phyloP scores from a whole-genome alignment of 2,329 filamentous ascomycete genomes.

The Akanthomyces dipterigenus region DNA sequence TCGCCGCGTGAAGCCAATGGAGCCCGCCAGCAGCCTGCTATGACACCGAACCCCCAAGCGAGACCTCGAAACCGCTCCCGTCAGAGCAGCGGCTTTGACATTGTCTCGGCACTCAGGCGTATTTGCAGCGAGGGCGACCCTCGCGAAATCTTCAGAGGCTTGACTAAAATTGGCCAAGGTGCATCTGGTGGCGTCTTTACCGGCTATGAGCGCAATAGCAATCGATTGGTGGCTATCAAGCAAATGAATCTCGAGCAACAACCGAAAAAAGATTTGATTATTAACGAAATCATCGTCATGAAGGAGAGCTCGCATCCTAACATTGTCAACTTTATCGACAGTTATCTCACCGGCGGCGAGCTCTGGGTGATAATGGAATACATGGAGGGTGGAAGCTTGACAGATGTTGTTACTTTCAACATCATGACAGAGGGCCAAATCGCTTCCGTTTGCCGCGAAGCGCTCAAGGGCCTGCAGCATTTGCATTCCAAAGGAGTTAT shows the following conservation, averaged over 20 bases:
- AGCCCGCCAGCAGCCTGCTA: conserved; percentile 22
- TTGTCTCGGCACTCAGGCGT: conserved; percentile 73
- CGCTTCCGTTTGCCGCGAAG: conserved; percentile 90
- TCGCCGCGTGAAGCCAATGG: conserved; percentile 9
- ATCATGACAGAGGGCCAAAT: conserved; percentile 99
- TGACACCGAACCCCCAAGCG: conserved; percentile 36
- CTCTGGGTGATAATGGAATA: conserved; percentile 99
- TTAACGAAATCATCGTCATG: conserved; percentile 99
- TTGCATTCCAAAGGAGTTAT: conserved; percentile 97
- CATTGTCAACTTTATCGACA: conserved; percentile 99
- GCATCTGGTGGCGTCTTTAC: conserved; percentile 94
- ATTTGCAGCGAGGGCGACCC: conserved; percentile 91
- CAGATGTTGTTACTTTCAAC: conserved; percentile 97
- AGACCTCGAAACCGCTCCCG: conserved; percentile 71
- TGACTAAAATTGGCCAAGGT: conserved; percentile 95
- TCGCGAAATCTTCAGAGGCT: conserved; percentile 74
- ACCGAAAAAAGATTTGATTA: conserved; percentile 97
- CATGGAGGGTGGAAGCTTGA: conserved; percentile 97
- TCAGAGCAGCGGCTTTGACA: conserved; percentile 74
- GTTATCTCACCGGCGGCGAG: conserved; percentile 81
- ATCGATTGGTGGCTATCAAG: conserved; percentile 93
- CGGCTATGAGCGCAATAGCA: conserved; percentile 75
- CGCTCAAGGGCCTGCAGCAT: conserved; percentile 84
- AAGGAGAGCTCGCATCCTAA: conserved; percentile 98
- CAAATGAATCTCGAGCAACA: conserved; percentile 99